A percentile compares a stretch with the other conserved stretches of the same genome.
Conservation (phyloP, 2,329 filamentous ascomycete species). For the Macroventuria anomochaeta region DNA sequence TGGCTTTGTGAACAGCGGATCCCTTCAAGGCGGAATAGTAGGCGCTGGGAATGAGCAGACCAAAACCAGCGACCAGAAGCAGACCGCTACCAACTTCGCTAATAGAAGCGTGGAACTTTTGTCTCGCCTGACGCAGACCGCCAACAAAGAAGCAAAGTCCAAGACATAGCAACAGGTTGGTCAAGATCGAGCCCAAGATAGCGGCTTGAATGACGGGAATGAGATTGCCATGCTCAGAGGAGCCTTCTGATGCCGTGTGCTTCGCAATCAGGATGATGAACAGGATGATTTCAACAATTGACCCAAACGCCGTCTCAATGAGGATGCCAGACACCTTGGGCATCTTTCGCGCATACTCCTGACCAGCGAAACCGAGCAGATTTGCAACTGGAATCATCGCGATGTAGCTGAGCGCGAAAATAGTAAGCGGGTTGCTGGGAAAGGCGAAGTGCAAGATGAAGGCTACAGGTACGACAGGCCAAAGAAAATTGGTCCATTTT, state of each 20-base stretch:
- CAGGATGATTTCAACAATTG: conserved; percentile 79
- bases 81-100: conserved; percentile 81
- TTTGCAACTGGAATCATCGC: conserved; percentile 80
- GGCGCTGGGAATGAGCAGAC: conserved; percentile 43
- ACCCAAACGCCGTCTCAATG: conserved; percentile 66
- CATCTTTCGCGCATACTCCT: conserved; percentile 74
- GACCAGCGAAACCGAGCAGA: conserved; percentile 74
- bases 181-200: conserved; percentile 82
- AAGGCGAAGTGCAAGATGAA: conserved; percentile 65
- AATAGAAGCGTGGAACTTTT: conserved; percentile 76
- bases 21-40: conserved; percentile 55
- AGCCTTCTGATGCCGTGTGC: conserved; percentile 51
- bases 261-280: conserved; percentile 75
- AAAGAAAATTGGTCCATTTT: conserved; percentile 72
- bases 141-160: conserved; percentile 82
- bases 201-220: conserved; percentile 79
- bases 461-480: conserved; percentile 75
- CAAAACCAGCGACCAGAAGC: conserved; percentile 75
- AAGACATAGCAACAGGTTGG: conserved; percentile 79
- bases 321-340: conserved; percentile 74
- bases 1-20: conserved; percentile 32
- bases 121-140: conserved; percentile 70
- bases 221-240: conserved; percentile 44
- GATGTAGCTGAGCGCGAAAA: conserved; percentile 74
- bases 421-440: conserved; percentile 63